These are phyloP conservation scores for Wickerhamiella spandovensis DNA, from an alignment of 805 yeast genomes.

Conservation along the genomic window DNA sequence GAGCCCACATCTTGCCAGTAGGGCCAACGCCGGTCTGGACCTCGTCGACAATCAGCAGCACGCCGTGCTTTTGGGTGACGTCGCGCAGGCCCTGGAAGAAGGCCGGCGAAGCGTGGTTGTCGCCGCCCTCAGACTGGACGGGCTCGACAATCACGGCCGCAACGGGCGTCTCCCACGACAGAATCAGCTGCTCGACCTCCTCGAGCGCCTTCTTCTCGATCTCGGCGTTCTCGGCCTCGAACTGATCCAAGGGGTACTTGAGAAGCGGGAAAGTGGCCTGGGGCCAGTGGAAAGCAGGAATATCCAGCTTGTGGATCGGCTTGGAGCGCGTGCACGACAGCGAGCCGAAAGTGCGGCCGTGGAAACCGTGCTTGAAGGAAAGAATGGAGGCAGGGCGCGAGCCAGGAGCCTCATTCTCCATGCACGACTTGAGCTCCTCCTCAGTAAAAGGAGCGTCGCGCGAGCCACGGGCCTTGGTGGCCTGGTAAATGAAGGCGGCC, in stretches of 20 bases:
- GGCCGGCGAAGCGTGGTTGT: conserved; percentile 64
- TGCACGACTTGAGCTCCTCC: conserved; percentile 59
- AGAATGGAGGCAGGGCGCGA: conserved; percentile 75
- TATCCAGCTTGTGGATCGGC: conserved; percentile 77
- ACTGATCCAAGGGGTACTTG: conserved; percentile 67
- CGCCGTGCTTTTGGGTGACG: conserved; percentile 54
- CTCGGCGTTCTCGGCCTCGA: conserved; percentile 46
- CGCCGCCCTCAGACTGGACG: conserved; percentile 85
- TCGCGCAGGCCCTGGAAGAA: conserved; percentile 79
- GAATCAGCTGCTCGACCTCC: conserved; percentile 58
- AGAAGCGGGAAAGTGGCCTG: conserved; percentile 83
- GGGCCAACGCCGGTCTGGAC: conserved; percentile 89
- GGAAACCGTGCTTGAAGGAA: conserved; percentile 83
- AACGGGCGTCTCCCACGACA: conserved; percentile 58
- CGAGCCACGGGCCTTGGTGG: conserved; percentile 55
- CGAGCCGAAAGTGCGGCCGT: conserved; percentile 87
- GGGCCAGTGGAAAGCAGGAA: conserved; percentile 96
- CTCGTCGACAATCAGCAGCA: conserved; percentile 67
- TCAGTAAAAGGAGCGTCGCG: conserved; percentile 42
- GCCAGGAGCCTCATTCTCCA: conserved; percentile 79
- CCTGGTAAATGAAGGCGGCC: conserved; percentile 77
- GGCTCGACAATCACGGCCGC: conserved; percentile 90
- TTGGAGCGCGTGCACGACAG: conserved; percentile 86
- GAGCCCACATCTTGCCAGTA: conserved; percentile 78
- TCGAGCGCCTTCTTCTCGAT: conserved; percentile 77